Conservation (phyloP, 306 rosid genomes). For the Amphicarpaea edgeworthii region DNA sequence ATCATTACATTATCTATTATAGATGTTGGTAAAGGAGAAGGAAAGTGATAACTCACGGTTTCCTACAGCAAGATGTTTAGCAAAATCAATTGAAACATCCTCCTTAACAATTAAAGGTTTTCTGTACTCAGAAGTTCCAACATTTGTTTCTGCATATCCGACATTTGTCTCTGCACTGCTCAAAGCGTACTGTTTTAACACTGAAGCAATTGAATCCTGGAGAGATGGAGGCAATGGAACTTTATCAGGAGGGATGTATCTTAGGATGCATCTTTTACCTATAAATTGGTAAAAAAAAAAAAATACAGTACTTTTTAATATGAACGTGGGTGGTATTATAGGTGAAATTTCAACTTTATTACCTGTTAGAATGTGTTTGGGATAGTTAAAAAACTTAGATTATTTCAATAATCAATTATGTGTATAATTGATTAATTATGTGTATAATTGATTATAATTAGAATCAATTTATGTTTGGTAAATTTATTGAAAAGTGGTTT, state of each 20-base stretch:
- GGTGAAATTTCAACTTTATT: too few relatives aligned
- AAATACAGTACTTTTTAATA: too few relatives aligned
- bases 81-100: constrained; percentile 53
- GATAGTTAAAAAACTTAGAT: too few relatives aligned
- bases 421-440: too few relatives aligned
- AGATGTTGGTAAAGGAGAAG: constrained; percentile 18
- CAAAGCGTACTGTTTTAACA: constrained; percentile 24
- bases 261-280: too few relatives aligned
- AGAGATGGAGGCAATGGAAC: constrained; percentile 81
- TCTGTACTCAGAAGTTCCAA: constrained; percentile 45
- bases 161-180: constrained; percentile 36
- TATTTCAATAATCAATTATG: too few relatives aligned
- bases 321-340: too few relatives aligned
- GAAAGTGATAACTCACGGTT: constrained; percentile 63
- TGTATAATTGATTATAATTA: too few relatives aligned
- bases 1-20: constrained; percentile 26
- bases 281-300: too few relatives aligned
- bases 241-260: constrained; percentile 91
- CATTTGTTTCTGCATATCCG: constrained; percentile 42
- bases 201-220: constrained; percentile 58
- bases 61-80: constrained; percentile 51
- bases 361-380: too few relatives aligned
- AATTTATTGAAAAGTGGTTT: too few relatives aligned
- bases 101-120: constrained; percentile 59
- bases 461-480: too few relatives aligned